Conservation (phyloP, 345 rosid genomes). For the Excoecaria agallocha region DNA sequence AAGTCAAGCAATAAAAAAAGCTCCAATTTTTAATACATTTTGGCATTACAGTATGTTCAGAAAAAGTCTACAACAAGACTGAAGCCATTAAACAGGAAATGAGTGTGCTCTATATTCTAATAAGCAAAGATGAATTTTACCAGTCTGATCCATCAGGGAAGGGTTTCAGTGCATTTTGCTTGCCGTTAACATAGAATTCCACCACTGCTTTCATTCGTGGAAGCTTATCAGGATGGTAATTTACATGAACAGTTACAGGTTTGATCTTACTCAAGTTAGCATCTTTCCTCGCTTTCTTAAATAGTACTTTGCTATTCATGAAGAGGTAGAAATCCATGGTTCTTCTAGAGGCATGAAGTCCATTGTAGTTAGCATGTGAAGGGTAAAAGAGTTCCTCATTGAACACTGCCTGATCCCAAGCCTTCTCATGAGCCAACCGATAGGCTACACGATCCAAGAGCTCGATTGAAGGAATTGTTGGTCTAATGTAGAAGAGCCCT, state of each 20-base stretch:
- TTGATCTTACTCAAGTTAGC: constrained; percentile 27
- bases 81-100: constrained; percentile 1
- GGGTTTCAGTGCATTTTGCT: constrained; percentile 27
- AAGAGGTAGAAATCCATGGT: constrained; percentile 33
- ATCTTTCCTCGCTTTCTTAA: constrained; percentile 33
- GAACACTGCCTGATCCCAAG: constrained; percentile 37
- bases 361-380: constrained; percentile 25
- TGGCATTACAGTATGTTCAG: background rate
- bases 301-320: constrained; percentile 36
- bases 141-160: constrained; percentile 33
- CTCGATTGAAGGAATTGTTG: constrained; percentile 31
- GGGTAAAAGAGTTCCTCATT: constrained; percentile 37
- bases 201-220: constrained; percentile 29
- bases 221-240: constrained; percentile 37
- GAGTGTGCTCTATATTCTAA: background rate
- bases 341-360: constrained; percentile 31
- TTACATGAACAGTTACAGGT: constrained; percentile 31
- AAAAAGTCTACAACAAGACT: background rate
- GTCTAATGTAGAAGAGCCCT: constrained; percentile 32
- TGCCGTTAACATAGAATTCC: constrained; percentile 27
- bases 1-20: no score
- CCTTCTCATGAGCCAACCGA: constrained; percentile 25
- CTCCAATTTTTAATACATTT: background rate
- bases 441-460: constrained; percentile 32
- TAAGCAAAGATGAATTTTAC: constrained; percentile 9